Conservation (phyloP, 2,329 filamentous ascomycete genomes). For the Apiospora sp. region DNA sequence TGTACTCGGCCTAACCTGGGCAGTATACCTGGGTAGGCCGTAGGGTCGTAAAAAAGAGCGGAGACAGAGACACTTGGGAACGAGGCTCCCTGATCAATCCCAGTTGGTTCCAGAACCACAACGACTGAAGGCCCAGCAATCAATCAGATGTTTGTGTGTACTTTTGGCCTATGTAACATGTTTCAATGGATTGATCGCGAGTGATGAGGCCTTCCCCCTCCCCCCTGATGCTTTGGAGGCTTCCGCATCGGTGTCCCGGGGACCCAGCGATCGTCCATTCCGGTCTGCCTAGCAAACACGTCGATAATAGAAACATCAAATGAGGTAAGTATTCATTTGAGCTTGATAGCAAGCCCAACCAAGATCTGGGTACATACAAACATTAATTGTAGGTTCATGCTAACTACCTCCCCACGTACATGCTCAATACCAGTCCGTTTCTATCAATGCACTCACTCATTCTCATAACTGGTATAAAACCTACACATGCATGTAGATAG, state of each 20-base stretch:
- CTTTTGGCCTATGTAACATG: neutral
- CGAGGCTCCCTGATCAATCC: slow-evolving; percentile 21
- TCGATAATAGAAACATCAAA: neutral
- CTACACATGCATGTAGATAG: neutral
- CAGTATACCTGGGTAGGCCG: slow-evolving; percentile 4
- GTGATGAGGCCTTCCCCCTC: neutral
- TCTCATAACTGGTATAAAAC: neutral
- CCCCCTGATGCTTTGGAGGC: neutral
- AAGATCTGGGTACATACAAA: neutral
- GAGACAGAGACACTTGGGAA: neutral
- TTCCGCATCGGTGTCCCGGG: neutral
- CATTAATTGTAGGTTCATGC: neutral
- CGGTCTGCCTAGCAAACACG: neutral
- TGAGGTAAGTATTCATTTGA: too few relatives aligned
- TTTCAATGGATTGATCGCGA: neutral
- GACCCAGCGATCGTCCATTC: neutral
- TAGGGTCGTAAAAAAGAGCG: slow-evolving; percentile 12
- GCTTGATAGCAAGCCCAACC: neutral
- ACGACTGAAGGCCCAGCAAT: neutral
- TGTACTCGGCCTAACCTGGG: slow-evolving; percentile 17
- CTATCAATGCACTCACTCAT: neutral
- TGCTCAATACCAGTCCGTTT: neutral
- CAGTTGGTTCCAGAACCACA: slow-evolving; percentile 11
- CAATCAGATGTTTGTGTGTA: neutral
- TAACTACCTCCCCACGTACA: neutral